Conservation (phyloP, 148 eudicot genomes). For the Fagopyrum esculentum region DNA sequence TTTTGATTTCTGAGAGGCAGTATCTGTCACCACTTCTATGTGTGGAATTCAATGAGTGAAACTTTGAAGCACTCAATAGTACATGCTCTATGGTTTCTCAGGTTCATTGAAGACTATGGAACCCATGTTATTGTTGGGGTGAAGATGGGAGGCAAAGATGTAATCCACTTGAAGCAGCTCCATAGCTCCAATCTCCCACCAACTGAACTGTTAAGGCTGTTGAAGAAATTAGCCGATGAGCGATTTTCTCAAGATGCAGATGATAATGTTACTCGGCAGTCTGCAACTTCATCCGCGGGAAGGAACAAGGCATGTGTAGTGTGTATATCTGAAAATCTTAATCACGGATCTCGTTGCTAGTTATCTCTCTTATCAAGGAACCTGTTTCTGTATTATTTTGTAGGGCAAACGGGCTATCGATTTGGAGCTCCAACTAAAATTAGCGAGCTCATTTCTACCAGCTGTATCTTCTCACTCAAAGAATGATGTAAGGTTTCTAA, state of each 20-base stretch:
- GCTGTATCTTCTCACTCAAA: conserved; percentile 46
- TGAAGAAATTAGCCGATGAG: conserved; percentile 77
- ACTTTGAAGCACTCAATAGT: not conserved
- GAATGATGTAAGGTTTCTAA: conserved; percentile 46
- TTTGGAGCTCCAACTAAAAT: conserved; percentile 22
- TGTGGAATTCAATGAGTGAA: not conserved
- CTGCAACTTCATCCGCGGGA: conserved; percentile 23
- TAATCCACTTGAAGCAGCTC: conserved; percentile 76
- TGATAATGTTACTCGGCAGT: conserved; percentile 15
- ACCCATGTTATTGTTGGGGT: conserved; percentile 90
- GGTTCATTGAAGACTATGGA: conserved; percentile 92
- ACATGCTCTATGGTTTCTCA: conserved; percentile 26
- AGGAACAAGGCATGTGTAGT: conserved; percentile 46
- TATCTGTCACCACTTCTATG: not conserved
- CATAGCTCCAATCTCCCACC: conserved; percentile 51
- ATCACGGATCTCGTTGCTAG: not conserved
- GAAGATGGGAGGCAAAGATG: conserved; percentile 98
- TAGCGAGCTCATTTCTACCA: conserved; percentile 42
- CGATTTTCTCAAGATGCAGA: conserved; percentile 51
- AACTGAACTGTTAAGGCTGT: conserved; percentile 57
- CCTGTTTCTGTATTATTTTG: conserved; percentile 9
- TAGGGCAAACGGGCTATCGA: conserved; percentile 24
- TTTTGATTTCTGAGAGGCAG: not conserved
- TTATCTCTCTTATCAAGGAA: not conserved
- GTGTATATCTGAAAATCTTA: not conserved